These are phyloP conservation scores for Dunaliella sp. DNA, from an alignment of 139 green algal genomes.

Conservation along the genomic window DNA sequence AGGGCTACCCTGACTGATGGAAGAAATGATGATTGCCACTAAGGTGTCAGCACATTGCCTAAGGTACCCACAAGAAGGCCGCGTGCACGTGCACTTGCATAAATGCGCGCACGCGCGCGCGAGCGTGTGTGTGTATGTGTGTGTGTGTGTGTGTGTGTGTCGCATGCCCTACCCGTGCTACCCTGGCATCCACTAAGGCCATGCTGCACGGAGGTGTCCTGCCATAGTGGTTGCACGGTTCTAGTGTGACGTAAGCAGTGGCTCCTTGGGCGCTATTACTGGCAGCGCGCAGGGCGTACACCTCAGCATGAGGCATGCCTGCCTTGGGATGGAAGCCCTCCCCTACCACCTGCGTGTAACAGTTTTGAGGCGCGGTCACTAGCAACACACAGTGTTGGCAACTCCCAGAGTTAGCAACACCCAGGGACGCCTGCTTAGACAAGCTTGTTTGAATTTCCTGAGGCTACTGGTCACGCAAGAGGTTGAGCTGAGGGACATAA, in stretches of 20 bases:
- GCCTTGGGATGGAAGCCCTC: conserved; percentile 94
- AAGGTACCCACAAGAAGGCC: neutral
- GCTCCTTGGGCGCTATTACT: conserved; percentile 67
- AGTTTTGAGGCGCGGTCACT: too few relatives aligned
- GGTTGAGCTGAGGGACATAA: too few relatives aligned
- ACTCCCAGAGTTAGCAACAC: too few relatives aligned
- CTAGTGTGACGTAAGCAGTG: conserved; percentile 98
- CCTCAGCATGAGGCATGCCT: conserved; percentile 95
- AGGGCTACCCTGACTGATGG: neutral
- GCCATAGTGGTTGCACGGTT: conserved; percentile 97
- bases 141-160: neutral
- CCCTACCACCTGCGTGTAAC: conserved; percentile 87
- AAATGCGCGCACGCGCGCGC: neutral
- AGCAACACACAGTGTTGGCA: too few relatives aligned
- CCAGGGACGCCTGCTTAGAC: too few relatives aligned
- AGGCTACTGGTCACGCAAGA: too few relatives aligned
- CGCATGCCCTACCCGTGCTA: conserved; percentile 54
- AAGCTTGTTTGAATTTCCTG: too few relatives aligned
- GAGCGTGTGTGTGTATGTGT: neutral
- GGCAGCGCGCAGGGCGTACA: conserved; percentile 90
- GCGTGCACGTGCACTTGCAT: neutral
- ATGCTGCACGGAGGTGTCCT: conserved; percentile 89
- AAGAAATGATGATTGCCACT: neutral
- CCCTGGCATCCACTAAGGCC: conserved; percentile 82
- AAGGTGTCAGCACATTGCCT: neutral